phyloP scores from a whole-genome alignment of 2,329 filamentous ascomycete genomes.

The Mariannaea elegans region DNA sequence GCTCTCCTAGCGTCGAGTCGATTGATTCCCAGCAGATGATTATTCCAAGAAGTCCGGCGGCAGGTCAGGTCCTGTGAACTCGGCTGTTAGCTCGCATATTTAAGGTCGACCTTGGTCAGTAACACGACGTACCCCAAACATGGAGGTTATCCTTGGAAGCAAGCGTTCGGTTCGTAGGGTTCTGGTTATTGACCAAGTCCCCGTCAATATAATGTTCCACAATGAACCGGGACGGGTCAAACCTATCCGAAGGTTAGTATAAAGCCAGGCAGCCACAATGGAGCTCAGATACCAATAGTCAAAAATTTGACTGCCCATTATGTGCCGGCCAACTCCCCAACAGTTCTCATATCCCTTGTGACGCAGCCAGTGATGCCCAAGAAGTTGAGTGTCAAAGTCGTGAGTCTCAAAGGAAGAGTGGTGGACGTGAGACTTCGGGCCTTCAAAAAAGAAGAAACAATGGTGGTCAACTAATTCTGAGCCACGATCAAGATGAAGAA shows the following conservation, averaged over 20 bases:
- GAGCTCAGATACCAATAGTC: slow-evolving; percentile 37
- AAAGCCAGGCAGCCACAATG: background rate
- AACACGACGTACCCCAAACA: background rate
- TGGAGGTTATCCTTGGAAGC: background rate
- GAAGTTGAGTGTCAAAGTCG: slow-evolving; percentile 74
- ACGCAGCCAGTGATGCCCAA: slow-evolving; percentile 75
- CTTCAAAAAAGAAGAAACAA: slow-evolving; percentile 60
- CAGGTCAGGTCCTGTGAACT: too few relatives aligned
- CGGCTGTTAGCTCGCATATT: too few relatives aligned
- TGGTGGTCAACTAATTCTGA: slow-evolving; percentile 58
- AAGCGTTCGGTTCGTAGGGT: background rate
- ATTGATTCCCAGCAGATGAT: too few relatives aligned
- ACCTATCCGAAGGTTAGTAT: background rate
- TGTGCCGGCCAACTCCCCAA: slow-evolving; percentile 77
- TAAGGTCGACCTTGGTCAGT: too few relatives aligned
- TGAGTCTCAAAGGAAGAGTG: slow-evolving; percentile 76
- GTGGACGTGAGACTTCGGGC: slow-evolving; percentile 64
- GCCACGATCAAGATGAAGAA: slow-evolving; percentile 56
- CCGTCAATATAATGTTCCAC: slow-evolving; percentile 23
- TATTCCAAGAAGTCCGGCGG: too few relatives aligned
- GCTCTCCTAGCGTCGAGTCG: too few relatives aligned
- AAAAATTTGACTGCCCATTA: slow-evolving; percentile 76
- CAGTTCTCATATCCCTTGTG: slow-evolving; percentile 69
- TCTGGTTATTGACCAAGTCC: slow-evolving; percentile 8
- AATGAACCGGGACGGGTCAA: slow-evolving; percentile 14